Percentiles rank a stretch among this genome's conserved stretches.
Evolutionary conservation across 2,329 filamentous ascomycete species (phyloP).

Genomic region (Alternaria sp.): DNA sequence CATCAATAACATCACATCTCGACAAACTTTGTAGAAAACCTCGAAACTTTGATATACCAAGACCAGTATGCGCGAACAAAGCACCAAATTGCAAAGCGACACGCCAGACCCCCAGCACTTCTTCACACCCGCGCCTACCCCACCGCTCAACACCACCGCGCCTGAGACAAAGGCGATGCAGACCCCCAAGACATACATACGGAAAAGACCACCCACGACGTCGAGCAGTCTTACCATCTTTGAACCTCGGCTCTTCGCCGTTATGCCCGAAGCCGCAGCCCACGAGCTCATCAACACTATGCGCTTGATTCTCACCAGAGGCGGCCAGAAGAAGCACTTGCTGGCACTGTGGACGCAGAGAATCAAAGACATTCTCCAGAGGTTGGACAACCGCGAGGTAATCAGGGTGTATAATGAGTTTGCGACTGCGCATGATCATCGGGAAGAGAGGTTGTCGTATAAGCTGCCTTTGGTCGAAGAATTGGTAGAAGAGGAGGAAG

Average conservation of each 20-base stretch:
- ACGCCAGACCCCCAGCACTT: not conserved
- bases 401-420: not conserved
- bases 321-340: not conserved
- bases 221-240: not conserved
- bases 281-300: not conserved
- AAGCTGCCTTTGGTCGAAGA: slow-evolving; percentile 6
- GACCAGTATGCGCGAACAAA: not conserved
- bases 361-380: not conserved
- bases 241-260: not conserved
- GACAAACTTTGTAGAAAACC: not conserved
- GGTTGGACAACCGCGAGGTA: not conserved
- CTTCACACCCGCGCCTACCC: not conserved
- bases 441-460: not conserved
- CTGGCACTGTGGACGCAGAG: not conserved
- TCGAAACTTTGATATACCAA: no score
- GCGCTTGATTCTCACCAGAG: not conserved
- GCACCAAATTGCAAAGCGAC: not conserved
- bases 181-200: not conserved
- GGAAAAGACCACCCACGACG: not conserved
- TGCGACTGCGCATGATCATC: not conserved
- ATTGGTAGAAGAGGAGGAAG: not conserved
- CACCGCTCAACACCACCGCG: not conserved
- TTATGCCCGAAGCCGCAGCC: not conserved
- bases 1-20: not conserved
- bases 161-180: not conserved